A percentile compares a stretch with the other conserved stretches of the same genome.
These are phyloP conservation scores for Exsudoporus frostii DNA, from an alignment of 768 basidiomycete genomes.

Conservation along the genomic window DNA sequence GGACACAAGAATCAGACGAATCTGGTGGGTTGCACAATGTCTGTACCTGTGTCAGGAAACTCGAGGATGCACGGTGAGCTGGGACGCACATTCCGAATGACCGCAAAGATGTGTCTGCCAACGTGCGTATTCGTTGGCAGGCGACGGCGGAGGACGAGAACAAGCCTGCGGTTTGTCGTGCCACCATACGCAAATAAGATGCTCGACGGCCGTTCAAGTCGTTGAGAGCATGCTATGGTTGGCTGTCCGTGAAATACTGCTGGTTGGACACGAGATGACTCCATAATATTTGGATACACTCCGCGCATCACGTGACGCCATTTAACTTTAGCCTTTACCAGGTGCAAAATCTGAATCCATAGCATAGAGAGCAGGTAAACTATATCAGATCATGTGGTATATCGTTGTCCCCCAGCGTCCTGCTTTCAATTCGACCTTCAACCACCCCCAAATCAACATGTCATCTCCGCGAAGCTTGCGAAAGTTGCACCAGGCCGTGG, in stretches of 20 bases:
- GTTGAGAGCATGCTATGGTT: slow-evolving; percentile 14
- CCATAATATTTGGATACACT: background rate
- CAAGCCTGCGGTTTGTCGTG: slow-evolving; percentile 15
- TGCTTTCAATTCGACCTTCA: background rate
- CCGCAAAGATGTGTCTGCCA: slow-evolving; percentile 54
- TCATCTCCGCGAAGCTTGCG: slow-evolving; percentile 36
- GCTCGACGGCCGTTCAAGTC: slow-evolving; percentile 10
- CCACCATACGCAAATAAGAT: slow-evolving; percentile 25
- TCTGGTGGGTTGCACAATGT: slow-evolving; percentile 88
- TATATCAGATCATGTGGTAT: slow-evolving; percentile 21
- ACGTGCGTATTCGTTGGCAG: slow-evolving; percentile 36
- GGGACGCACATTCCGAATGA: slow-evolving; percentile 77
- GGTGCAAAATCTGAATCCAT: slow-evolving; percentile 3
- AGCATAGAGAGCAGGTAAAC: slow-evolving; percentile 6
- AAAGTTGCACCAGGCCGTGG: slow-evolving; percentile 37
- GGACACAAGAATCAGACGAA: slow-evolving; percentile 83
- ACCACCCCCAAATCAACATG: background rate
- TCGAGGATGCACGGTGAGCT: background rate
- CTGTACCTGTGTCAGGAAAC: slow-evolving; percentile 36
- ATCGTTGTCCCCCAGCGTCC: slow-evolving; percentile 1
- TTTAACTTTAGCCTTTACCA: background rate
- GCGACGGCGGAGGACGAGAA: slow-evolving; percentile 17
- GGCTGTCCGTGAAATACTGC: background rate
- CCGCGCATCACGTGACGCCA: slow-evolving; percentile 18
- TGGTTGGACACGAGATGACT: background rate